Evolutionary conservation across 2,329 filamentous ascomycete genomes (phyloP).

Genomic region (Pseudopyricularia cyperi): DNA sequence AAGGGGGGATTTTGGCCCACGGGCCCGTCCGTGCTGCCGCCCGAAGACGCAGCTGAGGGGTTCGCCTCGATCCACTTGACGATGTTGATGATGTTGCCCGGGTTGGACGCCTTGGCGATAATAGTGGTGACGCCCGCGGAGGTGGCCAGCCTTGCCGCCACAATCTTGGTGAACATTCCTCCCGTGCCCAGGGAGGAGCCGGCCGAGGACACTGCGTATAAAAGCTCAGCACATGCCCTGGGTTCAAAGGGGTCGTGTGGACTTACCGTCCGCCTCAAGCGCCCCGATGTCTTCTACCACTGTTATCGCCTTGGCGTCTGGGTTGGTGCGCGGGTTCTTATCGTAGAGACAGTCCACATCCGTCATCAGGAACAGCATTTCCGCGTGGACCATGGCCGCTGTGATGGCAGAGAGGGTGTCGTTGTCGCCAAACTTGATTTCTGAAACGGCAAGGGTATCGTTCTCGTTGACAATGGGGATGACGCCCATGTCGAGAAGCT

Average conservation of each 20-base stretch:
- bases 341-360: conserved; percentile 97
- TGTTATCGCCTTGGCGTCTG: conserved; percentile 80
- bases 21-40: conserved; percentile 10
- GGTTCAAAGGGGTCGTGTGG: not conserved
- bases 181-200: conserved; percentile 86
- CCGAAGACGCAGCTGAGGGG: conserved; percentile 6
- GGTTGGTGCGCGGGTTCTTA: conserved; percentile 77
- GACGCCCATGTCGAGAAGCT: conserved; percentile 85
- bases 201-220: conserved; percentile 59
- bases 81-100: conserved; percentile 81
- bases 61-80: conserved; percentile 64
- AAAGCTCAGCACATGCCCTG: not conserved
- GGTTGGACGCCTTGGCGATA: conserved; percentile 87
- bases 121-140: conserved; percentile 92
- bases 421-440: conserved; percentile 99
- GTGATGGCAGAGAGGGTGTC: conserved; percentile 95
- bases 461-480: conserved; percentile 99
- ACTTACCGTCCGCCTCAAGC: conserved; percentile 64
- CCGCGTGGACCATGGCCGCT: conserved; percentile 91
- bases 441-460: conserved; percentile 87
- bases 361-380: conserved; percentile 96
- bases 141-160: conserved; percentile 81
- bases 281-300: conserved; percentile 80
- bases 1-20: conserved; percentile 42
- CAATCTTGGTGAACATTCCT: conserved; percentile 96